Percentiles rank a stretch among this genome's conserved stretches.
Conservation (phyloP, 148 eudicot genomes). For the Tetragonia tetragonoides region DNA sequence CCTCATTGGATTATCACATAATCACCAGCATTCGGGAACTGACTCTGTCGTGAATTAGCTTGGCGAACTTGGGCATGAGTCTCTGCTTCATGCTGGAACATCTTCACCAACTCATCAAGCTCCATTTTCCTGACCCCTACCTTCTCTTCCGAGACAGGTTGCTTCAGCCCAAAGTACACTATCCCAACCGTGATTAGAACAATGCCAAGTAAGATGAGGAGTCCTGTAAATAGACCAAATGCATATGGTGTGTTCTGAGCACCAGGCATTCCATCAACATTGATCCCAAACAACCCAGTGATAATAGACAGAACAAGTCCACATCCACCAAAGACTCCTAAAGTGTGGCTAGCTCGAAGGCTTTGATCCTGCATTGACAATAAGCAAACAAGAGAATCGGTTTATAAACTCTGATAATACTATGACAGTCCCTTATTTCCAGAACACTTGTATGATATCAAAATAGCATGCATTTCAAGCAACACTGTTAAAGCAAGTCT, state of each 20-base stretch:
- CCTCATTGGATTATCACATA: constrained; percentile 58
- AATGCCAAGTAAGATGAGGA: constrained; percentile 55
- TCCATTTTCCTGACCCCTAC: constrained; percentile 83
- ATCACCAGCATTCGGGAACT: constrained; percentile 42
- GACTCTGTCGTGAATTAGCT: constrained; percentile 38
- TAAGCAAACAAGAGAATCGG: not conserved
- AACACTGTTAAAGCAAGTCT: not conserved
- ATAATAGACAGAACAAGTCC: constrained; percentile 81
- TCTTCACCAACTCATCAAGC: constrained; percentile 75
- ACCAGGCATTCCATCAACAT: constrained; percentile 94
- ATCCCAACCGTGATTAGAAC: constrained; percentile 62
- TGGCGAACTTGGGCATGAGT: constrained; percentile 90
- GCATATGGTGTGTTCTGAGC: constrained; percentile 73
- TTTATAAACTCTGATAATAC: not conserved
- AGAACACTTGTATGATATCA: not conserved
- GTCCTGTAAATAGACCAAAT: constrained; percentile 63
- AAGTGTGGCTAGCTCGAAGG: constrained; percentile 79
- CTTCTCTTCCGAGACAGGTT: constrained; percentile 62
- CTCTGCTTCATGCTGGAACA: constrained; percentile 96
- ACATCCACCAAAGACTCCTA: constrained; percentile 86
- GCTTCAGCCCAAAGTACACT: constrained; percentile 72
- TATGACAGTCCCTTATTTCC: not conserved
- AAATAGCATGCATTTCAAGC: constrained; percentile 1
- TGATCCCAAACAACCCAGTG: constrained; percentile 88
- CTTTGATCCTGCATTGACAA: constrained; percentile 63